phyloP scores from a whole-genome alignment of 2,329 filamentous ascomycete genomes.

The Ustilaginoidea virens region DNA sequence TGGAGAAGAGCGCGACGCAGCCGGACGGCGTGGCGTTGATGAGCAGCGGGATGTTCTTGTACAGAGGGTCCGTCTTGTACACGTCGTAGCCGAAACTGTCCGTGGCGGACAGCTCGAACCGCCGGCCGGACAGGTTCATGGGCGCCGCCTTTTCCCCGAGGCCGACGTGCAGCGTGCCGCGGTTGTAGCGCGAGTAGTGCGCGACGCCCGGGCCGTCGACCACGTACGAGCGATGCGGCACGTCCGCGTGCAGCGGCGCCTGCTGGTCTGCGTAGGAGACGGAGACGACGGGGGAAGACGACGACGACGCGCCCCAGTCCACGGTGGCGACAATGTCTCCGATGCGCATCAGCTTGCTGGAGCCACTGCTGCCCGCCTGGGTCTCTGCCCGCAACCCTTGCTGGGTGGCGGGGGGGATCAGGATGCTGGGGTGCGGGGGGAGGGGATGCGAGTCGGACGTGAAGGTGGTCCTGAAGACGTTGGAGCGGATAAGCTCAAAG shows the following conservation, averaged over 20 bases:
- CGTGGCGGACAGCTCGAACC: slow-evolving; percentile 46
- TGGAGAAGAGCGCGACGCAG: slow-evolving; percentile 53
- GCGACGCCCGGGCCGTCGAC: slow-evolving; percentile 45
- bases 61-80: slow-evolving; percentile 54
- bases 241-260: slow-evolving; percentile 41
- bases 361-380: not conserved
- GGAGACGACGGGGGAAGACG: slow-evolving; percentile 37
- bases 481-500: slow-evolving; percentile 45
- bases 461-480: slow-evolving; percentile 55
- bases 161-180: slow-evolving; percentile 49
- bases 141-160: slow-evolving; percentile 59
- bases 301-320: slow-evolving; percentile 36
- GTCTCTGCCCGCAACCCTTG: slow-evolving; percentile 4
- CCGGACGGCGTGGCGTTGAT: slow-evolving; percentile 51
- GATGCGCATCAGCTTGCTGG: slow-evolving; percentile 27
- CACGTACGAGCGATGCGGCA: slow-evolving; percentile 50
- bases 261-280: slow-evolving; percentile 30
- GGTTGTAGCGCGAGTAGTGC: slow-evolving; percentile 49
- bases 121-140: slow-evolving; percentile 53
- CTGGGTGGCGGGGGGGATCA: slow-evolving; percentile 17
- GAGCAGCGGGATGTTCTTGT: slow-evolving; percentile 61
- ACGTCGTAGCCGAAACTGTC: slow-evolving; percentile 63
- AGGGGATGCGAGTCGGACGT: slow-evolving; percentile 44
- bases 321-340: slow-evolving; percentile 37
- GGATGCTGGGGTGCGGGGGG: slow-evolving; percentile 48